Evolutionary conservation across 2,329 filamentous ascomycete species (phyloP), one percentile per base, ranked within the genome.

Genomic region (Trichothecium roseum): DNA sequence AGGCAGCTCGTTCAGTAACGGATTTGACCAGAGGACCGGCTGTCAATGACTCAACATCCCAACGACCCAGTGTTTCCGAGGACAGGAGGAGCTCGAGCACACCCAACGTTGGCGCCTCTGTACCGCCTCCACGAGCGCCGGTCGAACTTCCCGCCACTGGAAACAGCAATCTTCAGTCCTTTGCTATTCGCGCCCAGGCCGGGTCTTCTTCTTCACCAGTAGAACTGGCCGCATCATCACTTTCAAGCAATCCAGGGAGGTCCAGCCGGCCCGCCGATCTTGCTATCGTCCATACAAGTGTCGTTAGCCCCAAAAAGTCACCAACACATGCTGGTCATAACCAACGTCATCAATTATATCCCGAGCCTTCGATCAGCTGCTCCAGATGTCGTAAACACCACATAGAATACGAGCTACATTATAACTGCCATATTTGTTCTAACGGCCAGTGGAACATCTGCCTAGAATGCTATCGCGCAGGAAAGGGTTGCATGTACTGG

Each of bases 381-480:
- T 72, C 77, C 27, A 66, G 74, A 8, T 96, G 89, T 53, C 61
- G 66, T 15, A 81, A 72, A 42, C 49, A 65, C 5, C 73, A 87
- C 40, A 88, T 95, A 27, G 81, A 94, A 52, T 86, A 94, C 46
- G 77, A 85, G 8, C 62, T 94, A 3, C 85, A 95, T 55, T 94
- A 89, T 58, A 83, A 83, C 51, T 96, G 89, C 56, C 56, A 61
- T 3, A 65, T 67, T 34, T 95, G 89, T 55, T 66, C 72, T 13
- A 61, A 68, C 5, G 85, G 84, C 1, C 64, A 74, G 32, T 94
- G 81, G 66, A 81, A 88, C 52, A 64, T 95, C 9, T 96, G 89
- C 50, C 59, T 83, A 2, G 69, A 69, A 43, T 96, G 89, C 60
- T 95, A 93, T 54, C 78, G 85, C 18, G 54, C 64, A 10, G 80